Conservation (phyloP, 345 rosid species). For the Eutrema yunnanense region DNA sequence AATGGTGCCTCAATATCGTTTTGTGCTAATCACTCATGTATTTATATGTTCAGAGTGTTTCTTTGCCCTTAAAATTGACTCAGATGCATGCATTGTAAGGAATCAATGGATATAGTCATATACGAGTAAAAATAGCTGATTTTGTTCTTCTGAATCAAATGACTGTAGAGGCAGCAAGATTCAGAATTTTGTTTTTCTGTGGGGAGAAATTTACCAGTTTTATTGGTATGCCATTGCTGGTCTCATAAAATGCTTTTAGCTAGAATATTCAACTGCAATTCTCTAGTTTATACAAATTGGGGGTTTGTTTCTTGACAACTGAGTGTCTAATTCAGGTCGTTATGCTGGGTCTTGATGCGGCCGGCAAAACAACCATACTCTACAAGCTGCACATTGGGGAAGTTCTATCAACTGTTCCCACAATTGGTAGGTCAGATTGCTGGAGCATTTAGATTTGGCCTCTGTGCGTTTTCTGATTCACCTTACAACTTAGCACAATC, state of each 20-base stretch:
- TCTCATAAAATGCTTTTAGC: background rate
- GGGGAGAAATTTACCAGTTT: no score
- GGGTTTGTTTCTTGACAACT: background rate
- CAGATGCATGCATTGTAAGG: no score
- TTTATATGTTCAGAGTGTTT: background rate
- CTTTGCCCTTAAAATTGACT: background rate
- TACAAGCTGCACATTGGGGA: conserved; percentile 98
- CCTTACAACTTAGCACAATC: background rate
- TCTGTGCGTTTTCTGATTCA: background rate
- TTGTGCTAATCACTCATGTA: background rate
- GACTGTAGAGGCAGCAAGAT: no score
- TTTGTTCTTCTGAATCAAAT: background rate
- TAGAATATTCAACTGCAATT: background rate
- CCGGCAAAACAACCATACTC: conserved; percentile 93
- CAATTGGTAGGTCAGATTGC: conserved; percentile 56
- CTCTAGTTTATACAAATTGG: background rate
- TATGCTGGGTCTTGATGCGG: conserved; percentile 96
- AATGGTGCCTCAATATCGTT: background rate
- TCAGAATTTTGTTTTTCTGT: no score
- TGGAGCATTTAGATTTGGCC: background rate
- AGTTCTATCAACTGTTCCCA: conserved; percentile 95
- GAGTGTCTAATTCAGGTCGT: conserved; percentile 51
- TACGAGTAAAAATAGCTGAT: background rate
- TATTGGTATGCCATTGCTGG: no score
- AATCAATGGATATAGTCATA: background rate